A percentile compares a stretch with the other conserved stretches of the same genome.
These are phyloP conservation scores for Fraxinus sp. DNA, from an alignment of 305 asterid genomes.

Conservation along the genomic window DNA sequence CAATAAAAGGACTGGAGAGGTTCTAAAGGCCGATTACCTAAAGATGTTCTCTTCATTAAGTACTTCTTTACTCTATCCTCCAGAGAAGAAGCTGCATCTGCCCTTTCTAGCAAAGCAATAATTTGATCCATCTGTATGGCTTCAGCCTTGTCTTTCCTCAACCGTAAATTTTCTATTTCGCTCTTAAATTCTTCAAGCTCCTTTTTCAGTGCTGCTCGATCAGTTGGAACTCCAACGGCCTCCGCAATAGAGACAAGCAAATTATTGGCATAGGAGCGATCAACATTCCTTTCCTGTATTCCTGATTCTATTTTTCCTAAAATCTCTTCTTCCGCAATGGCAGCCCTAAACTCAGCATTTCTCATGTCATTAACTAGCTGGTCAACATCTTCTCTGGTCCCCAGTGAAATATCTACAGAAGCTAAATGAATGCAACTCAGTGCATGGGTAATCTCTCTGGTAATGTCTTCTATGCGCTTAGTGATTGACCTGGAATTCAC, in stretches of 20 bases:
- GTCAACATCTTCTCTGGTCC: constrained; percentile 42
- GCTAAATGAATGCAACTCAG: constrained; percentile 47
- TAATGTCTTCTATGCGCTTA: constrained; percentile 45
- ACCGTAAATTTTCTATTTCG: constrained; percentile 48
- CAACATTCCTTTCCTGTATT: constrained; percentile 52
- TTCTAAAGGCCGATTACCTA: constrained; percentile 55
- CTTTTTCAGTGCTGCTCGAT: constrained; percentile 43
- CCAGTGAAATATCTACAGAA: constrained; percentile 41
- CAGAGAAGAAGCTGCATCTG: constrained; percentile 48
- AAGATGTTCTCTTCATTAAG: constrained; percentile 43
- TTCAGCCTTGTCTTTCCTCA: constrained; percentile 60
- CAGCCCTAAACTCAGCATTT: constrained; percentile 50
- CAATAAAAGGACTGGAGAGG: constrained; percentile 57
- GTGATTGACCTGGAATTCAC: constrained; percentile 47
- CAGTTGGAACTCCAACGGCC: constrained; percentile 55
- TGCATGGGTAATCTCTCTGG: constrained; percentile 50
- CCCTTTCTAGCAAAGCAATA: constrained; percentile 58
- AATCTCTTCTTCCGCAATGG: constrained; percentile 52
- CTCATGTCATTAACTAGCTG: constrained; percentile 40
- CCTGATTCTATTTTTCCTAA: constrained; percentile 56
- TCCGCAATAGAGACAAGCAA: constrained; percentile 55
- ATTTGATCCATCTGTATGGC: constrained; percentile 70
- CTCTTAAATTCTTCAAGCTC: constrained; percentile 57
- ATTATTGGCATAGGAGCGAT: constrained; percentile 57
- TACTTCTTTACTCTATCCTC: constrained; percentile 58